Base-by-base conservation (phyloP, 106 monocot genomes). In the Dendrobium nobile region DNA sequence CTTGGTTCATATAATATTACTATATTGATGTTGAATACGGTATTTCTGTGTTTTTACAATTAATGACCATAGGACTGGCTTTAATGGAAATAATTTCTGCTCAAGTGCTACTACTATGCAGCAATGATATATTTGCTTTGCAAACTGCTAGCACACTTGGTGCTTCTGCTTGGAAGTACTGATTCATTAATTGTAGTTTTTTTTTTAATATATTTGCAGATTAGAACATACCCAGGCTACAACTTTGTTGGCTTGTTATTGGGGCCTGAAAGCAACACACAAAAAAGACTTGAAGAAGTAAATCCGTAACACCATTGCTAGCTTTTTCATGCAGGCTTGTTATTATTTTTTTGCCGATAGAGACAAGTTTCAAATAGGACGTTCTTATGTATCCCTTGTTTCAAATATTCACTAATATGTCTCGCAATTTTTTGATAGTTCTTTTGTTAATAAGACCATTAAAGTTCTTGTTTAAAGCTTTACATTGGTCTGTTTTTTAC, bases 231-330 rank as follows among this genome's bases (percentile, higher is more conserved):
- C 81, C 82, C 89, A 24, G 92, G 87, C 56, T 80, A 87, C 78
- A 92, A 94, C 82, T 88, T 92, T 81, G 84, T 98, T 80, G 84
- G 88, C 45, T 72, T 95, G 73, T 56, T 98, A 47, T 79, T 98
- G 85, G 94, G 97, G 26, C 84, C 94, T 78, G 92, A 90, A 85
- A 92, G 85, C 87, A 91, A 92, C 84, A 88, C 89, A 2, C 92
- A 92, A 67, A 98, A 92, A 79, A 82, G 91, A 78, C 85, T 98
- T 19, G 93, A 94, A 82, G 89, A 98, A 83, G 97, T 98, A 90
- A 87, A 82, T 27, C 74, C 41, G 27, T 11, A 27, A 27, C 27
- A 11, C 9, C 7, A 26, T 47, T 13, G 20, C 76, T 76, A 43
- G 76, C 10, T 74, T 41, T 74, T 18, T 0, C 73, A 16, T 16